Evolutionary conservation across 768 basidiomycete genomes (phyloP).

Genomic region (Phylloporus arenicola): DNA sequence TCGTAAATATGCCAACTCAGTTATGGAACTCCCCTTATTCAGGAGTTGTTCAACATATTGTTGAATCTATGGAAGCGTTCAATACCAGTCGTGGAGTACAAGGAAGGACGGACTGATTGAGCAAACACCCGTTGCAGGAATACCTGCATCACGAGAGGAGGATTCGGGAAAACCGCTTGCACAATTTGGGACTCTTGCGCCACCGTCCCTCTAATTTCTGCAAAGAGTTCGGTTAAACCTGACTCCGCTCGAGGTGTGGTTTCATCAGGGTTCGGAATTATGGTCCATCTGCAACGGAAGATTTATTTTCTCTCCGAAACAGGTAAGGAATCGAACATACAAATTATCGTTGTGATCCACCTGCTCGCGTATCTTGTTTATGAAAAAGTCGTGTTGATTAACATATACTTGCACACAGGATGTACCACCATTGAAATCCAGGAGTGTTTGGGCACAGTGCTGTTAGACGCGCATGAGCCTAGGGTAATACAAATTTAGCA

Average conservation of each 20-base stretch:
- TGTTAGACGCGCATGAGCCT: conserved; percentile 31
- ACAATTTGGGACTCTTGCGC: conserved; percentile 97
- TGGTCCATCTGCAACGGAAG: conserved; percentile 62
- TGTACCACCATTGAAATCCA: conserved; percentile 96
- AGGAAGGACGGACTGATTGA: conserved; percentile 65
- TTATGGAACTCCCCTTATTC: conserved; percentile 65
- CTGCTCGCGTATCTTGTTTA: conserved; percentile 77
- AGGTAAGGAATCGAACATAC: conserved; percentile 33
- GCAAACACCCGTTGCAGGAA: conserved; percentile 97
- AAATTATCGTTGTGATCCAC: conserved; percentile 50
- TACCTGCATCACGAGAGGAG: conserved; percentile 94
- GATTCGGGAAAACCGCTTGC: conserved; percentile 97
- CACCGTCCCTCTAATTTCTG: conserved; percentile 85
- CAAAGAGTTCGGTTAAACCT: conserved; percentile 73
- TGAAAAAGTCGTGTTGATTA: conserved; percentile 99
- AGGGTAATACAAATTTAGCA: conserved; percentile 2
- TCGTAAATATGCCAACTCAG: conserved; percentile 87
- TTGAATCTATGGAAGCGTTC: conserved; percentile 64
- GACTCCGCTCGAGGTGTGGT: conserved; percentile 73
- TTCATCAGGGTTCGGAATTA: conserved; percentile 73
- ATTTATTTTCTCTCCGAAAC: background rate
- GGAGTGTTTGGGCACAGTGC: conserved; percentile 95
- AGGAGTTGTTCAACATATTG: conserved; percentile 91
- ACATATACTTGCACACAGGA: conserved; percentile 98
- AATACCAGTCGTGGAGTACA: background rate